Evolutionary conservation across 2,329 filamentous ascomycete species (phyloP), one percentile per base, ranked within the genome.

Genomic region (Trichoderma oligosporum): DNA sequence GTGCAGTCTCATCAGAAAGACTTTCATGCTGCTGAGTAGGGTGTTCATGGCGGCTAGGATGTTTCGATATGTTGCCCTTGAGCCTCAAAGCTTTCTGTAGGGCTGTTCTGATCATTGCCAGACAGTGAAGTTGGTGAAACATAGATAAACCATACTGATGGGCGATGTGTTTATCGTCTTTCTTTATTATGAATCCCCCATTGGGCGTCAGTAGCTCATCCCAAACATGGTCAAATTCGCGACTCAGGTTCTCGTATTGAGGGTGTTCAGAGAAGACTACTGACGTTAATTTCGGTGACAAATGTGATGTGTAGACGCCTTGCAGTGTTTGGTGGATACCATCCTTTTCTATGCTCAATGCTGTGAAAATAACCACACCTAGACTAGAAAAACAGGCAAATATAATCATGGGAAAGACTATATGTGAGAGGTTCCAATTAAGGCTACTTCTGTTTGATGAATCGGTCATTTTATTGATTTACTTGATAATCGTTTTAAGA

Each of bases 91-190:
- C 31, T 49, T n/a, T 22, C 39, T 53, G 57, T 33, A 60, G 45
- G 25, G 55, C 57, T 2, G 29, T 18, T 8, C 57, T 31, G 9
- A 60, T 39, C 31, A 56, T 38, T 1, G 46, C 52, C 39, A 60
- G 24, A 29, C 57, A 60, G 14, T 38, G 57, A 16, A 60, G 45
- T 45, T 60, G 57, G 16, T 60, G 57, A 22, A 60, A 60, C 57
- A 60, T 60, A 36, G 52, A 46, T 7, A 60, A 29, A 4, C 52
- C 52, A 36, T 47, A 22, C 2, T 35, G 44, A 12, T 41, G 22
- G 8, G 12, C 22, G 14, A 6, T n/a, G 9, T 25, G 2, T 24
- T 51, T 38, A 8, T 51, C 31, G 7, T 51, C 46, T 8, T 22
- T 20, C 18, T 36, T 51, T 18, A 51, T 24, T 24, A 51, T 35